Conservation (phyloP, 306 rosid species). For the Cicer chorassanicum region DNA sequence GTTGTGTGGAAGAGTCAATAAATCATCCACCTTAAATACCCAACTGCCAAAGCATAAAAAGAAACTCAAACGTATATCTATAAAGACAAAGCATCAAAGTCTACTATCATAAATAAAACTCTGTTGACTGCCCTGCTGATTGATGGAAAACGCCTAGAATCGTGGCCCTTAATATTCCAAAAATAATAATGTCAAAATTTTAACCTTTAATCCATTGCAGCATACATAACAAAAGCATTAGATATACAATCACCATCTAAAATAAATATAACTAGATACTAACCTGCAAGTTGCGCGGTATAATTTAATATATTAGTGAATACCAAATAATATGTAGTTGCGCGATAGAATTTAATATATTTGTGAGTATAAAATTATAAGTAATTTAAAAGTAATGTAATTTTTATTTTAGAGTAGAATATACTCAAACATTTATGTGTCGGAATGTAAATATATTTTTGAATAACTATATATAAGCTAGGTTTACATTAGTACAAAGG, state of each 20-base stretch:
- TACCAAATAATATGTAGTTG: no score
- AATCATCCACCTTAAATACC: conserved; percentile 22
- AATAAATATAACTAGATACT: no score
- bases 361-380: no score
- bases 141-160: not conserved
- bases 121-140: not conserved
- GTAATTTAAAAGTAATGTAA: no score
- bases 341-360: no score
- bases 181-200: conserved; percentile 1
- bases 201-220: conserved; percentile 7
- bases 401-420: no score
- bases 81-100: conserved; percentile 19
- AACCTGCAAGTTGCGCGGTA: no score
- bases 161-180: not conserved
- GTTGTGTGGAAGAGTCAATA: not conserved
- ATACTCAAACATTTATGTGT: no score
- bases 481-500: no score
- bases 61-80: not conserved
- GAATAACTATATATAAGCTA: no score
- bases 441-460: no score
- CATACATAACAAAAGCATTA: conserved; percentile 27
- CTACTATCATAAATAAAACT: conserved; percentile 20
- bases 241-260: not conserved
- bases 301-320: no score
- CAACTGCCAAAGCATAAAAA: conserved; percentile 30